Evolutionary conservation across 371 early-diverging fungal genomes (phyloP).

Genomic region (Syncephalastrum racemosum): DNA sequence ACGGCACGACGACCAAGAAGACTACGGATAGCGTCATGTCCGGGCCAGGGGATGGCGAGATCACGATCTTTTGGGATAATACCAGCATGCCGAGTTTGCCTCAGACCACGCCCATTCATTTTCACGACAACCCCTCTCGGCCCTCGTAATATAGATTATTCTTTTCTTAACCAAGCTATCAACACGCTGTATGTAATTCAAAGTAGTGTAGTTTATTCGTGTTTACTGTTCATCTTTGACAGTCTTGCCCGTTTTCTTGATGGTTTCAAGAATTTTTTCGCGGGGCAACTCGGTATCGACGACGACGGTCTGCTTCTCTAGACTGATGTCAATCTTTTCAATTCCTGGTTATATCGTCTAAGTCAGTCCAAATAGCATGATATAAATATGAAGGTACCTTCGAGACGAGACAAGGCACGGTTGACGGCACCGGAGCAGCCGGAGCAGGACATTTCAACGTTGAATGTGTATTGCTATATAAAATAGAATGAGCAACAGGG

Average conservation of each 20-base stretch:
- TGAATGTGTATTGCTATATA: slow-evolving; percentile 64
- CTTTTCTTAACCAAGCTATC: too few relatives aligned
- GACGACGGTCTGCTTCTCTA: slow-evolving; percentile 72
- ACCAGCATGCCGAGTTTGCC: too few relatives aligned
- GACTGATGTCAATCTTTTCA: slow-evolving; percentile 57
- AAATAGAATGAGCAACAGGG: not conserved
- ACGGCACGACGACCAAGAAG: slow-evolving; percentile 7
- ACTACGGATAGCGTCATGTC: slow-evolving; percentile 39
- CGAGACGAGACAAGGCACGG: slow-evolving; percentile 64
- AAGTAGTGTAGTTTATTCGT: slow-evolving; percentile 2
- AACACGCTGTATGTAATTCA: too few relatives aligned
- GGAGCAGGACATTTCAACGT: slow-evolving; percentile 81
- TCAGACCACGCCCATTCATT: too few relatives aligned
- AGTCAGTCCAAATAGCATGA: not conserved
- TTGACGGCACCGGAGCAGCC: slow-evolving; percentile 83
- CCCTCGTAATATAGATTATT: too few relatives aligned
- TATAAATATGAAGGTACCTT: slow-evolving; percentile 31
- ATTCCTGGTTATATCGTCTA: slow-evolving; percentile 34
- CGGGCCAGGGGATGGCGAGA: slow-evolving; percentile 48
- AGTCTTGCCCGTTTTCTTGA: slow-evolving; percentile 72
- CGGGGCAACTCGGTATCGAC: slow-evolving; percentile 51
- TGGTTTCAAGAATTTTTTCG: slow-evolving; percentile 64
- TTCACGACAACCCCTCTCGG: too few relatives aligned
- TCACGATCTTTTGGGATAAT: slow-evolving; percentile 46
- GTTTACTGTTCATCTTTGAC: slow-evolving; percentile 31